Evolutionary conservation across 2,329 filamentous ascomycete species (phyloP), one percentile per base, ranked within the genome.

Genomic region (Cladosporium colombiae): DNA sequence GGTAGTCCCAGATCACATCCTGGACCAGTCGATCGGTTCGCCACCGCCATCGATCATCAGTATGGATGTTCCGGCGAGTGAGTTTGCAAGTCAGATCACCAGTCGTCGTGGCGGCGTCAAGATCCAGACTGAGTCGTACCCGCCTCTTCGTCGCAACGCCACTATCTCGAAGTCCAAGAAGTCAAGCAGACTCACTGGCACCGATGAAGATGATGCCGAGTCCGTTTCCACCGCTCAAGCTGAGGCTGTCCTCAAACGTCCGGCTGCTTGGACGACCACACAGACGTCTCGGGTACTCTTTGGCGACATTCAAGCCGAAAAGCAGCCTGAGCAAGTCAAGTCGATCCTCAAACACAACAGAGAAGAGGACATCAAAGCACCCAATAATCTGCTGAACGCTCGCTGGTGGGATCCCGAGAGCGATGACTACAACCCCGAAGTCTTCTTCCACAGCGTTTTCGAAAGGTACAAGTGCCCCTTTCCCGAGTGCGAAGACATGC

Each of bases 391-490:
- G 14, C 23, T 65, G 35, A 55, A 53, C 14, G 33, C 63, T 25
- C 49, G 55, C 46, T 65, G 61, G 61, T 63, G 61, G 61, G 81
- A 89, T 65, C 86, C 87, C 0, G 69, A 78, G 4, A 78, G 81
- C 59, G 74, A 74, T 0, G 75, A 78, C 11, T 89, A 85, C 75
- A 80, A 83, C 50, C 74, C 80, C 0, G 75, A 78, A 1, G 75
- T 77, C 6, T 88, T 87, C 77, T 81, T 73, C 64, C 77, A 82
- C 49, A 62, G 74, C 0, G 74, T 81, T 33, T 76, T 79, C 1
- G 73, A 77, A 55, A 79, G 77, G 58, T 90, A 81, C 76, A 78
- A 75, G 63, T 90, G 88, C 64, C 87, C 87, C 0, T 81, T 84
- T 64, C 33, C 70, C 1, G 70, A 74, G 3, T 89, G 88, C 81